phyloP scores from a whole-genome alignment of 2,329 filamentous ascomycete genomes.

The Xylaria sp. region DNA sequence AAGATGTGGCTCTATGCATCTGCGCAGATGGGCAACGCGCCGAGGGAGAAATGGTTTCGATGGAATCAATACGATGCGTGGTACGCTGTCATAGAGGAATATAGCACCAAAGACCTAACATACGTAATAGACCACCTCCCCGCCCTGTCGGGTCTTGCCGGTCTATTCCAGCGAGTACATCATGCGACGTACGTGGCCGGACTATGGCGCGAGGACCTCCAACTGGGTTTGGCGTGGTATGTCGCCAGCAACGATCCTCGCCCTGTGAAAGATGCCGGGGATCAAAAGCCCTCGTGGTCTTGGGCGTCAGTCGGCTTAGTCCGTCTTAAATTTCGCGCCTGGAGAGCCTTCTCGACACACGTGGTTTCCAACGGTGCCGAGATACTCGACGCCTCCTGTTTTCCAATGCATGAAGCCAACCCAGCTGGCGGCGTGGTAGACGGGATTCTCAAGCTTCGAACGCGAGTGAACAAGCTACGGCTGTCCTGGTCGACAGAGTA shows the following conservation, averaged over 20 bases:
- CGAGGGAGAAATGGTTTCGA: constrained; percentile 9
- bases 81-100: constrained; percentile 37
- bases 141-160: constrained; percentile 36
- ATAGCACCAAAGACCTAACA: constrained; percentile 38
- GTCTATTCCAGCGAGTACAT: constrained; percentile 30
- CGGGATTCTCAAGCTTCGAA: constrained; percentile 19
- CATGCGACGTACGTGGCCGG: constrained; percentile 36
- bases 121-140: constrained; percentile 32
- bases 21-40: not conserved
- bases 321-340: constrained; percentile 28
- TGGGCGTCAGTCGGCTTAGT: constrained; percentile 40
- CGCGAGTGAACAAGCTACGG: constrained; percentile 13
- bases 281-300: constrained; percentile 38
- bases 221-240: constrained; percentile 40
- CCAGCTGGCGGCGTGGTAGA: constrained; percentile 6
- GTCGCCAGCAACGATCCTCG: constrained; percentile 39
- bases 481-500: constrained; percentile 22
- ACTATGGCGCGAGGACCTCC: constrained; percentile 39
- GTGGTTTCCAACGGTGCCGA: constrained; percentile 11
- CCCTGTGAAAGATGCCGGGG: not conserved
- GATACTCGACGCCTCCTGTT: constrained; percentile 18
- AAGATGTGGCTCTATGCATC: constrained; percentile 35
- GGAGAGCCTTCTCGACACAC: constrained; percentile 10
- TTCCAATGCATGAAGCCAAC: not conserved
- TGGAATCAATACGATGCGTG: constrained; percentile 32